These are phyloP conservation scores for Penicillium paradoxum DNA, from an alignment of 495 filamentous ascomycete species.

Conservation along the genomic window DNA sequence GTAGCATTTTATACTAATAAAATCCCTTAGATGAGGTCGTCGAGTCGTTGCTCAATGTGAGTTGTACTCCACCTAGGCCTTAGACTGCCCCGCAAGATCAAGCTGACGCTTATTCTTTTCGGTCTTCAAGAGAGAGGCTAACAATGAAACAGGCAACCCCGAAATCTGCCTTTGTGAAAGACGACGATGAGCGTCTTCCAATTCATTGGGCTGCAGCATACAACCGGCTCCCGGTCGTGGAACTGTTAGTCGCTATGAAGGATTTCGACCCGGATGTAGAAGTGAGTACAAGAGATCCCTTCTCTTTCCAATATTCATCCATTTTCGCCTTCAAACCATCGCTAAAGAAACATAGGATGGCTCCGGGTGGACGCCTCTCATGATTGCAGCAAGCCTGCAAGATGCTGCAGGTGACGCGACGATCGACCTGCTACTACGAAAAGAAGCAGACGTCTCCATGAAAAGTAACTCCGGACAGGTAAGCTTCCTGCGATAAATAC, in stretches of 20 bases:
- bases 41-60: slow-evolving; percentile 73
- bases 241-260: slow-evolving; percentile 60
- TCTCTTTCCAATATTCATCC: not conserved
- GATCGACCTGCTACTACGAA: slow-evolving; percentile 70
- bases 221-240: slow-evolving; percentile 70
- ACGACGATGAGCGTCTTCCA: slow-evolving; percentile 85
- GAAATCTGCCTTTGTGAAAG: slow-evolving; percentile 65
- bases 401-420: slow-evolving; percentile 52
- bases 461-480: slow-evolving; percentile 69
- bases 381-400: slow-evolving; percentile 81
- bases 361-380: slow-evolving; percentile 88
- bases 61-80: slow-evolving; percentile 10
- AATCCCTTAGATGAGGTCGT: slow-evolving; percentile 50
- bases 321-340: not conserved
- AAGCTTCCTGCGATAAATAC: not conserved
- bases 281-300: slow-evolving; percentile 33
- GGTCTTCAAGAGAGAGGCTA: not conserved
- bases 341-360: slow-evolving; percentile 56
- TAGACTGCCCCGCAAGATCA: slow-evolving; percentile 30
- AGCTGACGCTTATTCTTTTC: not conserved
- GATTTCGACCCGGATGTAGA: slow-evolving; percentile 85
- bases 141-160: slow-evolving; percentile 60
- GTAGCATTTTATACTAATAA: slow-evolving; percentile 1
- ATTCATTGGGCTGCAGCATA: slow-evolving; percentile 94
- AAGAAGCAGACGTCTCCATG: slow-evolving; percentile 74